Evolutionary conservation across 768 basidiomycete species (phyloP).

Genomic region (Termitomyces sp.): DNA sequence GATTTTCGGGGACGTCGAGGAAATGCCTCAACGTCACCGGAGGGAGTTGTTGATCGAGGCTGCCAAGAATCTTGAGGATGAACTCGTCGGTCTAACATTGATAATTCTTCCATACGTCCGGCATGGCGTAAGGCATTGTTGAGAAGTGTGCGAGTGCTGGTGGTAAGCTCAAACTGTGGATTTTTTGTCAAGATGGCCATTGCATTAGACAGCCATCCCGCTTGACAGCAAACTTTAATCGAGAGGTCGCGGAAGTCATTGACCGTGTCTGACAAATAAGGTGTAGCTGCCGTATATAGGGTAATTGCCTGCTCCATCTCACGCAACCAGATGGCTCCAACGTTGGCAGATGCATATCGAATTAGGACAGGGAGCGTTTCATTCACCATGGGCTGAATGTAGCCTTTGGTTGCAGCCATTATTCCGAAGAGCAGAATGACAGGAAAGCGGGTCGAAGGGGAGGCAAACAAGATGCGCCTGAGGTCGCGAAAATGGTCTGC

Average conservation of each 20-base stretch:
- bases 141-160: constrained; percentile 7
- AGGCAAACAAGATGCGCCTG: constrained; percentile 14
- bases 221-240: constrained; percentile 13
- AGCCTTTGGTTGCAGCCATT: constrained; percentile 19
- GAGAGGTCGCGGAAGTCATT: constrained; percentile 7
- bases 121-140: not conserved
- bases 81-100: not conserved
- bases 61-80: not conserved
- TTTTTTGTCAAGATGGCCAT: constrained; percentile 1
- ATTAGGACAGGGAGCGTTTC: constrained; percentile 13
- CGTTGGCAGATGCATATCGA: constrained; percentile 5
- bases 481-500: constrained; percentile 6
- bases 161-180: constrained; percentile 5
- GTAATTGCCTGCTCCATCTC: constrained; percentile 9
- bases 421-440: constrained; percentile 16
- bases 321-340: constrained; percentile 6
- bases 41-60: not conserved
- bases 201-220: constrained; percentile 15
- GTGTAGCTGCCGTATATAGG: not conserved
- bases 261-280: not conserved
- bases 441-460: constrained; percentile 9
- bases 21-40: not conserved
- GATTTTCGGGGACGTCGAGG: not conserved
- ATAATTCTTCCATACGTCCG: not conserved
- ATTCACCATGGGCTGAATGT: constrained; percentile 12